Conservation (phyloP, 1,284 basidiomycete species). For the Termitomyces sp. region DNA sequence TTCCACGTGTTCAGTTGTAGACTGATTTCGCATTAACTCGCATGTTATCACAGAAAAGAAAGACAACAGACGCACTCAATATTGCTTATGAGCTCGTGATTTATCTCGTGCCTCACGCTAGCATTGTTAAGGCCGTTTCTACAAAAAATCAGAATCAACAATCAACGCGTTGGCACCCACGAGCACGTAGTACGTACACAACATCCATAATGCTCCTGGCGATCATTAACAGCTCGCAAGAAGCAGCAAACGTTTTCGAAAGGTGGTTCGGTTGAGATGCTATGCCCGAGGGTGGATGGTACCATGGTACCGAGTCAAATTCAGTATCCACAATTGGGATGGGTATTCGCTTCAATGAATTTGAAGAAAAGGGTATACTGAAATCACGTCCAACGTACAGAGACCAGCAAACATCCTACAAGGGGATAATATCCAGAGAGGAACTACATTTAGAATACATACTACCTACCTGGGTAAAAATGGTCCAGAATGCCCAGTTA, state of each 20-base stretch:
- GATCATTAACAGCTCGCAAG: constrained; percentile 50
- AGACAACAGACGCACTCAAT: constrained; percentile 39
- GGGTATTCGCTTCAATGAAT: constrained; percentile 28
- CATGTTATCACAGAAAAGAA: background rate
- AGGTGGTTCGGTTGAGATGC: constrained; percentile 42
- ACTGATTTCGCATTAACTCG: constrained; percentile 26
- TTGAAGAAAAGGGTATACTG: constrained; percentile 34
- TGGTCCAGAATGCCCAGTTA: constrained; percentile 53
- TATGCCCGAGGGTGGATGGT: constrained; percentile 33
- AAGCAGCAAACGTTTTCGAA: constrained; percentile 47
- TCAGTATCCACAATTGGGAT: constrained; percentile 41
- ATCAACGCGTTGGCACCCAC: background rate
- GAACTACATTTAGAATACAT: background rate
- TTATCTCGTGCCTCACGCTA: constrained; percentile 31
- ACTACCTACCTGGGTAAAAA: constrained; percentile 39
- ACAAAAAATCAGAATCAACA: background rate
- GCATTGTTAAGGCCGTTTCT: constrained; percentile 41
- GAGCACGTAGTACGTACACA: constrained; percentile 43
- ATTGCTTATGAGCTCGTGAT: constrained; percentile 44
- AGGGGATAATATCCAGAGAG: background rate
- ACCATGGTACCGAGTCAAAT: constrained; percentile 42
- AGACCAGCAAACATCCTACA: constrained; percentile 53
- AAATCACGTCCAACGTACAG: constrained; percentile 56
- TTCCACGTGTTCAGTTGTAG: constrained; percentile 59
- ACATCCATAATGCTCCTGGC: constrained; percentile 53